phyloP scores from a whole-genome alignment of 768 basidiomycete genomes.

The Sporobolomyces phaffii region DNA sequence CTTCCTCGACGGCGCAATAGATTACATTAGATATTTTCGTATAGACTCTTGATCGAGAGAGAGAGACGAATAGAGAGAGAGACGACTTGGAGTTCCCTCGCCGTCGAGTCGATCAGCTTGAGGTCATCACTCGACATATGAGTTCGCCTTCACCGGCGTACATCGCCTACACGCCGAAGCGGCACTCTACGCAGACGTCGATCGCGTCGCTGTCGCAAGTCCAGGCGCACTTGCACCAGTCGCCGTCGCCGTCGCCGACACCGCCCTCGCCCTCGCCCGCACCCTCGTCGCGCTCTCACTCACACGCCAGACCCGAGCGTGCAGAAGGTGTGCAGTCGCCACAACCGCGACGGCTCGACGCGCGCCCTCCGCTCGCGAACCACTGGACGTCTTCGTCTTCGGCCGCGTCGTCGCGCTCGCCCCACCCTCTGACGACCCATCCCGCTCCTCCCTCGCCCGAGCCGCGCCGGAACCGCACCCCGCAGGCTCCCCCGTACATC shows the following conservation, averaged over 20 bases:
- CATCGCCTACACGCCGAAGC: constrained; percentile 16
- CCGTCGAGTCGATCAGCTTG: background rate
- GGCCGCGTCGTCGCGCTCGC: background rate
- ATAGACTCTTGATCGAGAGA: background rate
- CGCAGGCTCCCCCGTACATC: too few relatives aligned
- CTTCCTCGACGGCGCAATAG: background rate
- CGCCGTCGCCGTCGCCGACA: background rate
- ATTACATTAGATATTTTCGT: too few relatives aligned
- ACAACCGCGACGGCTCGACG: constrained; percentile 45
- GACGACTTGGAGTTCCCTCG: background rate
- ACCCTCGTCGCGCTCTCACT: background rate
- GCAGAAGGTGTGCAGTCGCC: background rate
- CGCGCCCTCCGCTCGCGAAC: constrained; percentile 55
- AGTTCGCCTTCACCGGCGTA: constrained; percentile 15
- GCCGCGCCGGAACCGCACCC: too few relatives aligned
- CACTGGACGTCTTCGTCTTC: background rate
- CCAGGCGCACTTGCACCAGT: too few relatives aligned
- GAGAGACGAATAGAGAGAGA: background rate
- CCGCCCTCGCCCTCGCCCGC: background rate
- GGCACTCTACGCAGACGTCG: constrained; percentile 15
- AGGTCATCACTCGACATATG: too few relatives aligned
- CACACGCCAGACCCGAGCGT: background rate
- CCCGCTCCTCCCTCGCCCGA: constrained; percentile 54
- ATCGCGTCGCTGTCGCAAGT: background rate
- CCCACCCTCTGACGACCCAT: constrained; percentile 47